A percentile compares a stretch with the other conserved stretches of the same genome.
phyloP scores from a whole-genome alignment of 2,329 filamentous ascomycete species.

The Lasiodiplodia theobromae region DNA sequence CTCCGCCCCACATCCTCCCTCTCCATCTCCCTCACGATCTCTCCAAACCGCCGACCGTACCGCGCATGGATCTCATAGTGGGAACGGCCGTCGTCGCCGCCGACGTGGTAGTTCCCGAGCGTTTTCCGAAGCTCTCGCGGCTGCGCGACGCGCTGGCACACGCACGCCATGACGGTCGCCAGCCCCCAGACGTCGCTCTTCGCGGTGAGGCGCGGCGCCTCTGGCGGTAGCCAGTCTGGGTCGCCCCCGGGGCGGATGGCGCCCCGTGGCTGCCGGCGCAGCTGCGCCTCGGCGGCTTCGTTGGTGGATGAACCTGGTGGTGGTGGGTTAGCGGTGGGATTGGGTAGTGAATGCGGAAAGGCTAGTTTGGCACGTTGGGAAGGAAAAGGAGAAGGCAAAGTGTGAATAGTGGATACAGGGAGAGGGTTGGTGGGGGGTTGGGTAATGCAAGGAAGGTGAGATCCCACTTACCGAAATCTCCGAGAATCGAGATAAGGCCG shows the following conservation, averaged over 20 bases:
- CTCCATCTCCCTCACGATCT: not conserved
- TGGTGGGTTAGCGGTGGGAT: not conserved
- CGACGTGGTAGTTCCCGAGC: not conserved
- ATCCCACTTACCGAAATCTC: slow-evolving; percentile 3
- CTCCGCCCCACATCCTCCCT: not conserved
- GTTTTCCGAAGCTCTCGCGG: not conserved
- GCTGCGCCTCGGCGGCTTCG: not conserved
- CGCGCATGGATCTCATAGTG: not conserved
- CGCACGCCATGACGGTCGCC: not conserved
- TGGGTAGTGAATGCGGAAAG: too few relatives aligned
- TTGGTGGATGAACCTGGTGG: not conserved
- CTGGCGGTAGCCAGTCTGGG: not conserved
- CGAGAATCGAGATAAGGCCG: not conserved
- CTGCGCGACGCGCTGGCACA: not conserved
- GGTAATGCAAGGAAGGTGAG: not conserved
- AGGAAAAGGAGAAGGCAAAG: not conserved
- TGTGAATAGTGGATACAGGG: not conserved
- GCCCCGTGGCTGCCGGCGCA: not conserved
- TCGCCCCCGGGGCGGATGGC: not conserved
- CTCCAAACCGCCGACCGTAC: not conserved
- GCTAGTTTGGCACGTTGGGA: not conserved
- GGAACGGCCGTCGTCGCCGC: too few relatives aligned
- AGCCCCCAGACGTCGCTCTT: not conserved
- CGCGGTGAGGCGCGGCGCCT: not conserved
- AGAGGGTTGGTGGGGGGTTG: too few relatives aligned